Conservation (phyloP, 768 basidiomycete genomes). For the Trametes cinnabarina region DNA sequence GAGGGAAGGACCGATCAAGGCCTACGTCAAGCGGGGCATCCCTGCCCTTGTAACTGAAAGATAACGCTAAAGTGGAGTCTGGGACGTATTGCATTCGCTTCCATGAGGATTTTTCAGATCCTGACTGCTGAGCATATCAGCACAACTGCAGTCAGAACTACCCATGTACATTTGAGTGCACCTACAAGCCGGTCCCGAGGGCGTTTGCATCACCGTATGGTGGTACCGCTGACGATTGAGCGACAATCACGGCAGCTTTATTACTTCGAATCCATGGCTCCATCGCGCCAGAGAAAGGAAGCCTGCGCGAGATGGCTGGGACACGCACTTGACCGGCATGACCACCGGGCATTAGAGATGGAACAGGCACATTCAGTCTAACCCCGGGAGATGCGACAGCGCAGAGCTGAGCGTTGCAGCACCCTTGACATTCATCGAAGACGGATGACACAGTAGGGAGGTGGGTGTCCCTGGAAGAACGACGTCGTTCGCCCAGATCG, state of each 20-base stretch:
- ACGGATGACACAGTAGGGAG: background rate
- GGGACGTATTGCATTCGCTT: too few species aligned
- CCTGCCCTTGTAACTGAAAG: too few species aligned
- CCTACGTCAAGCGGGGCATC: background rate
- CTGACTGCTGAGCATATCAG: too few species aligned
- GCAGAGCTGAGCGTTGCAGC: background rate
- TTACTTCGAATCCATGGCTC: background rate
- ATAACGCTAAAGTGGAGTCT: too few species aligned
- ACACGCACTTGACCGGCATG: background rate
- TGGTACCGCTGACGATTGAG: background rate
- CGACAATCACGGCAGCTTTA: background rate
- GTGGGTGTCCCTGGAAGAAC: constrained; percentile 3
- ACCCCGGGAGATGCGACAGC: background rate
- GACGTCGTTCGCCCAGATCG: background rate
- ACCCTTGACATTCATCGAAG: background rate
- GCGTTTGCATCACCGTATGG: too few species aligned
- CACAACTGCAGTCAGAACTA: too few species aligned
- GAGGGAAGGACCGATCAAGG: background rate
- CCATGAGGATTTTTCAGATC: too few species aligned
- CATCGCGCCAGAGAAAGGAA: background rate
- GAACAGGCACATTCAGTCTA: background rate
- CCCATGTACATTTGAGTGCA: too few species aligned
- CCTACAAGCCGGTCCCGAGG: too few species aligned
- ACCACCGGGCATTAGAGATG: background rate
- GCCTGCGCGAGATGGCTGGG: background rate